A percentile compares a stretch with the other conserved stretches of the same genome.
These are phyloP conservation scores for Pistacia vera DNA, from an alignment of 345 rosid species.

Conservation along the genomic window DNA sequence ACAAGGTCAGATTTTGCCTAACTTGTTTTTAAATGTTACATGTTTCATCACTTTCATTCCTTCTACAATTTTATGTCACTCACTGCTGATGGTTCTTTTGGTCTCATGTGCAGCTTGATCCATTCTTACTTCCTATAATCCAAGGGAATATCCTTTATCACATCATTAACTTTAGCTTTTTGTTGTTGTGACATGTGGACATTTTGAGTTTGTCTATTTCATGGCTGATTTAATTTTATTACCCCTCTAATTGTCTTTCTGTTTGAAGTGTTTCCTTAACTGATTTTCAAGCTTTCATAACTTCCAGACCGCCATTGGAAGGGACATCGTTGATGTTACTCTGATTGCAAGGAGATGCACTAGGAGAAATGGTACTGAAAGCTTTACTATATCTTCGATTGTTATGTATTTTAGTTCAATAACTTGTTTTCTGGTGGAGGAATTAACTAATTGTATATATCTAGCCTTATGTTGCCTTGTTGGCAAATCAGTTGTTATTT, in stretches of 20 bases:
- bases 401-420: conserved; percentile 1
- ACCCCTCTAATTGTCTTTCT: not conserved
- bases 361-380: conserved; percentile 81
- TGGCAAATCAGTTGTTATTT: not conserved
- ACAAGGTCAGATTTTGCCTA: conserved; percentile 59
- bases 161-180: conserved; percentile 19
- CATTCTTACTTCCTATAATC: conserved; percentile 82
- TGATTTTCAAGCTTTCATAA: conserved; percentile 58
- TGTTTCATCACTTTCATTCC: conserved; percentile 15
- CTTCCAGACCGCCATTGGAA: conserved; percentile 93
- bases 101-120: conserved; percentile 78
- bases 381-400: conserved; percentile 8
- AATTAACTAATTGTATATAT: not conserved
- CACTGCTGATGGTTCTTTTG: conserved; percentile 22
- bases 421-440: not conserved
- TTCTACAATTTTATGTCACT: conserved; percentile 20
- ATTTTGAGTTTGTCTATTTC: conserved; percentile 1
- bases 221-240: not conserved
- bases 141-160: conserved; percentile 95
- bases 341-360: conserved; percentile 96
- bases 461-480: not conserved
- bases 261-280: conserved; percentile 54
- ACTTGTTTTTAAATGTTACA: conserved; percentile 19
- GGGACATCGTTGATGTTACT: conserved; percentile 79
- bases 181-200: conserved; percentile 20